phyloP scores from a whole-genome alignment of 352 stramenopile genomes.

The Phytophthora tubulina region DNA sequence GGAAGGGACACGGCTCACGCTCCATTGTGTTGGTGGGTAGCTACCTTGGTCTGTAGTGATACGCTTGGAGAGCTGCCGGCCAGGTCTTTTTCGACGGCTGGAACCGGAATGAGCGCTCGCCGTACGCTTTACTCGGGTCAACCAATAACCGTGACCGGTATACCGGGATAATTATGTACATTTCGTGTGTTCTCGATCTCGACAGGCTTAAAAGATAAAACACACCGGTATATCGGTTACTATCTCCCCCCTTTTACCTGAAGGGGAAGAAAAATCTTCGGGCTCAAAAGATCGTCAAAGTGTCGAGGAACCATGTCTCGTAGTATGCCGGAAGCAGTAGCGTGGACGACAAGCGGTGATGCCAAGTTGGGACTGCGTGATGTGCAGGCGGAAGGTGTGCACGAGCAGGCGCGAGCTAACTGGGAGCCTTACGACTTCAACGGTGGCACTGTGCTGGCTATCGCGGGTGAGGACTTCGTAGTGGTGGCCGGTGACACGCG shows the following conservation, averaged over 20 bases:
- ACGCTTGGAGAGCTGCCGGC: conserved; percentile 1
- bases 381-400: conserved; percentile 38
- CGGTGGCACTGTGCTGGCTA: conserved; percentile 90
- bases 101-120: conserved; percentile 19
- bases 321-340: conserved; percentile 62
- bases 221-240: too few species aligned
- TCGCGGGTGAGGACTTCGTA: conserved; percentile 96
- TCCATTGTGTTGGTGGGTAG: conserved; percentile 53
- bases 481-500: conserved; percentile 97
- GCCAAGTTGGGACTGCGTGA: conserved; percentile 51
- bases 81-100: conserved; percentile 7
- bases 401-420: conserved; percentile 58
- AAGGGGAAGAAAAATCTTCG: conserved; percentile 23
- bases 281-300: conserved; percentile 19
- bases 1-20: conserved; percentile 98
- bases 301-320: conserved; percentile 23
- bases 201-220: neutral
- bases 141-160: conserved; percentile 15
- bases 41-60: conserved; percentile 2
- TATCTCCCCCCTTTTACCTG: neutral
- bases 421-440: conserved; percentile 92
- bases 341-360: conserved; percentile 74
- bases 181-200: neutral
- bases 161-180: conserved; percentile 1
- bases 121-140: neutral